These are phyloP conservation scores for Clonostachys solani DNA, from an alignment of 2,329 filamentous ascomycete genomes.

Conservation along the genomic window DNA sequence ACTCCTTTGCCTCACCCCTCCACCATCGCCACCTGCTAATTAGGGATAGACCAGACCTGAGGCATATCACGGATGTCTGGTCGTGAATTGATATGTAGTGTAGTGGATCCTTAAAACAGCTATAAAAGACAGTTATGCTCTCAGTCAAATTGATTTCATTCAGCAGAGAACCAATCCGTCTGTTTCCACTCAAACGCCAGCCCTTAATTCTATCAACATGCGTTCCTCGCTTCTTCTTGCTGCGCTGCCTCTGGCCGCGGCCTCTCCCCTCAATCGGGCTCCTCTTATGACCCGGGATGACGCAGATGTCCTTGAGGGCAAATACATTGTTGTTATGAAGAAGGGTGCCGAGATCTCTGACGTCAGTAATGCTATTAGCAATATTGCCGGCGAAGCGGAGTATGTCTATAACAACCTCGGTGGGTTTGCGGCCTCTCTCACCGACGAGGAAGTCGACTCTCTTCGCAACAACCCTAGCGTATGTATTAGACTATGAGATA, in stretches of 20 bases:
- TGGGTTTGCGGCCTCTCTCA: conserved; percentile 11
- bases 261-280: conserved; percentile 10
- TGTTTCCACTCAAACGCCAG: too few relatives aligned
- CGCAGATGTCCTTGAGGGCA: conserved; percentile 8
- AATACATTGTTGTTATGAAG: conserved; percentile 5
- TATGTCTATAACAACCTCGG: conserved; percentile 26
- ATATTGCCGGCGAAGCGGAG: conserved; percentile 8
- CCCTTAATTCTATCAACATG: conserved; percentile 14
- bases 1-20: too few relatives aligned
- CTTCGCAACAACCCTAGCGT: conserved; percentile 9
- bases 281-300: not conserved
- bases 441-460: conserved; percentile 8
- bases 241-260: conserved; percentile 21
- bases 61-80: too few relatives aligned
- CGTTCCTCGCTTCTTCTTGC: conserved; percentile 22
- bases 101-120: too few relatives aligned
- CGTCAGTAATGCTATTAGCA: conserved; percentile 24
- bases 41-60: too few relatives aligned
- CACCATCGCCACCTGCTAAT: too few relatives aligned
- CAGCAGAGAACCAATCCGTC: too few relatives aligned
- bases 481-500: not conserved
- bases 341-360: conserved; percentile 22
- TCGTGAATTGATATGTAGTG: too few relatives aligned
- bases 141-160: too few relatives aligned
- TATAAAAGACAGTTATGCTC: too few relatives aligned